Percentiles rank a stretch among this genome's conserved stretches.
Conservation (phyloP, 2,329 filamentous ascomycete genomes). For the Penicillium sp. region DNA sequence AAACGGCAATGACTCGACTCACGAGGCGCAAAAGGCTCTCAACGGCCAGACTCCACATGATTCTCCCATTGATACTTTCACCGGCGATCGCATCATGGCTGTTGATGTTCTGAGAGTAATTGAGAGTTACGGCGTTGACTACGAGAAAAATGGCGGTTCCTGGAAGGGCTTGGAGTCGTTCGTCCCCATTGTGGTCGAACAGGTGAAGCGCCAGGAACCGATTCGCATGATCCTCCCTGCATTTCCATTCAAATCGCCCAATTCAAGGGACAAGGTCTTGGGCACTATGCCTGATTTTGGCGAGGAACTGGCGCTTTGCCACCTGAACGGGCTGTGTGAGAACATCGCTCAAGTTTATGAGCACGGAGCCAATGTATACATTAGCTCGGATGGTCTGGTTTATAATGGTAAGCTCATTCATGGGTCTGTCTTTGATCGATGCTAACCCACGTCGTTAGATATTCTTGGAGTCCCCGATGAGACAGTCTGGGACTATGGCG, state of each 20-base stretch:
- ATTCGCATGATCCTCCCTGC: conserved; percentile 35
- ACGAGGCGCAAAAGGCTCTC: conserved; percentile 8
- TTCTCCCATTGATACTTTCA: not conserved
- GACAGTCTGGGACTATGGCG: conserved; percentile 45
- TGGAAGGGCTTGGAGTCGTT: conserved; percentile 31
- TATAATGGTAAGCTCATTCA: conserved; percentile 33
- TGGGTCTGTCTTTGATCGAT: not conserved
- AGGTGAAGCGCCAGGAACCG: conserved; percentile 22
- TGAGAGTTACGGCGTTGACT: conserved; percentile 31
- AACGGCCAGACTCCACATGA: not conserved
- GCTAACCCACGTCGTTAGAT: conserved; percentile 24
- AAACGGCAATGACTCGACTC: conserved; percentile 17
- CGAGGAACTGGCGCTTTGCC: conserved; percentile 45
- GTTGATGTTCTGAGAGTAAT: conserved; percentile 26
- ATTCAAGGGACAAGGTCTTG: conserved; percentile 34
- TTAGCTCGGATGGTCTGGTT: conserved; percentile 48
- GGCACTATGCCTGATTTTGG: conserved; percentile 45
- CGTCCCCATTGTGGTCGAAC: conserved; percentile 23
- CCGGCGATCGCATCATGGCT: conserved; percentile 12
- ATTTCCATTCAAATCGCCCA: conserved; percentile 35
- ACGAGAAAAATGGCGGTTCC: conserved; percentile 24
- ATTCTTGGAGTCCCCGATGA: conserved; percentile 45
- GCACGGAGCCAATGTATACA: conserved; percentile 44
- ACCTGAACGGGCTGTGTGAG: conserved; percentile 44
- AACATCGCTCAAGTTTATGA: conserved; percentile 43